These are phyloP conservation scores for Voacanga thouarsii DNA, from an alignment of 257 asterid species.

Conservation along the genomic window DNA sequence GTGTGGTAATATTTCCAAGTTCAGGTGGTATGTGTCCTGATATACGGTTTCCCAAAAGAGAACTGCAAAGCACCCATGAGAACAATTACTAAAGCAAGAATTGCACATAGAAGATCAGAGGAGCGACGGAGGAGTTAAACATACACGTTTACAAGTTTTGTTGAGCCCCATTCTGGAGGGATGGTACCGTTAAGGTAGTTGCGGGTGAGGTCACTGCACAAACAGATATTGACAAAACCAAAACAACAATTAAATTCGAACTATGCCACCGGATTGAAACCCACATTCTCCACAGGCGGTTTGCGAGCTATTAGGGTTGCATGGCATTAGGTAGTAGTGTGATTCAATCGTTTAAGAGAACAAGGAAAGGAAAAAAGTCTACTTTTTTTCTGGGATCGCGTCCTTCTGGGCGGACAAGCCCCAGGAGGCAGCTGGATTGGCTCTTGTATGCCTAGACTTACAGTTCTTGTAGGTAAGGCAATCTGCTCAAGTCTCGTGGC, in stretches of 20 bases:
- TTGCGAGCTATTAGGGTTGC: no score
- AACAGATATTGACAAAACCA: not conserved
- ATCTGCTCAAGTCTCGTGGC: constrained; percentile 49
- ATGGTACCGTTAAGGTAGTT: constrained; percentile 66
- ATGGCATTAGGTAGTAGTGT: no score
- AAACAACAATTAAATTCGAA: not conserved
- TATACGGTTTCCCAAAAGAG: not conserved
- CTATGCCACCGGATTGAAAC: no score
- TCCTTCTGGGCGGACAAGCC: no score
- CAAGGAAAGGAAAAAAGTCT: not conserved
- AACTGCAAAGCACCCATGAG: not conserved
- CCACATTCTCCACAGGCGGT: no score
- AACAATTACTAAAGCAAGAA: not conserved
- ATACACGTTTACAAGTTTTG: constrained; percentile 44
- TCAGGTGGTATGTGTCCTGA: not conserved
- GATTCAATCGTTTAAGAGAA: not conserved
- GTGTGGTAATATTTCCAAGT: not conserved
- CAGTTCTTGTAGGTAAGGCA: constrained; percentile 55
- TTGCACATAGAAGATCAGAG: no score
- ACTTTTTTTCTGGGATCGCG: not conserved
- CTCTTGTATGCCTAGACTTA: constrained; percentile 10
- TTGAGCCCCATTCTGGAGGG: constrained; percentile 63
- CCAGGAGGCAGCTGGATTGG: no score
- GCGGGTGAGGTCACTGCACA: constrained; percentile 50
- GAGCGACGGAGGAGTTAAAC: not conserved